Evolutionary conservation across 352 stramenopile genomes (phyloP).

Genomic region (Pythium biforme): DNA sequence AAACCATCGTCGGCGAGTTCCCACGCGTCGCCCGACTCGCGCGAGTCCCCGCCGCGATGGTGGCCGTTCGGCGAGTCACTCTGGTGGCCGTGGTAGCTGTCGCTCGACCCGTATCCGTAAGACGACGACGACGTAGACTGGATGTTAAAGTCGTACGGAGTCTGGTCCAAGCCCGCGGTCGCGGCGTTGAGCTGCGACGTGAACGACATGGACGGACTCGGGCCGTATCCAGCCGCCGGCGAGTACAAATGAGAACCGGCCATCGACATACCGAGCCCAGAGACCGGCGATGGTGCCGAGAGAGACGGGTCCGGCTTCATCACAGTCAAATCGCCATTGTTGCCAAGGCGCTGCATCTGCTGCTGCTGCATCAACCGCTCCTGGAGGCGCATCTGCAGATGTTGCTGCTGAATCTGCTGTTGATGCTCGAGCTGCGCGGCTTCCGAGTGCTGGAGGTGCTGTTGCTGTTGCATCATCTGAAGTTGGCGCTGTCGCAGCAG

Average conservation of each 20-base stretch:
- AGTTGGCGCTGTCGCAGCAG: constrained; percentile 67
- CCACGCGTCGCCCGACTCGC: constrained; percentile 33
- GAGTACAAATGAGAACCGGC: constrained; percentile 28
- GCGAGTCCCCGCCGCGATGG: constrained; percentile 21
- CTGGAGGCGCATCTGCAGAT: constrained; percentile 42
- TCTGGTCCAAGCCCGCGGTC: constrained; percentile 9
- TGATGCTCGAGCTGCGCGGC: constrained; percentile 68
- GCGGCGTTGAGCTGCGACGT: constrained; percentile 25
- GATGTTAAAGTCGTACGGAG: constrained; percentile 30
- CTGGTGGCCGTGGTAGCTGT: constrained; percentile 10
- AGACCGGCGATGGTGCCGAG: constrained; percentile 17
- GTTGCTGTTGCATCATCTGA: constrained; percentile 71
- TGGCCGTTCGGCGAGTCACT: constrained; percentile 18
- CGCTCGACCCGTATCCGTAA: constrained; percentile 14
- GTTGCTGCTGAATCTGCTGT: constrained; percentile 65
- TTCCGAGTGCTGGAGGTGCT: constrained; percentile 64
- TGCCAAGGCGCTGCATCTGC: constrained; percentile 26
- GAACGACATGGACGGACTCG: constrained; percentile 20
- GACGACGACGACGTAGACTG: constrained; percentile 12
- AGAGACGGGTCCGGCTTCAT: constrained; percentile 33
- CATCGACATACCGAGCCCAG: constrained; percentile 25
- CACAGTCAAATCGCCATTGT: constrained; percentile 10
- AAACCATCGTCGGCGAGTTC: constrained; percentile 29
- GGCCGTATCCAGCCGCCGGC: background rate
- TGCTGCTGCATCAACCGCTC: constrained; percentile 30